Base-by-base conservation (phyloP, 148 eudicot genomes). In the Fallopia convolvulus region DNA sequence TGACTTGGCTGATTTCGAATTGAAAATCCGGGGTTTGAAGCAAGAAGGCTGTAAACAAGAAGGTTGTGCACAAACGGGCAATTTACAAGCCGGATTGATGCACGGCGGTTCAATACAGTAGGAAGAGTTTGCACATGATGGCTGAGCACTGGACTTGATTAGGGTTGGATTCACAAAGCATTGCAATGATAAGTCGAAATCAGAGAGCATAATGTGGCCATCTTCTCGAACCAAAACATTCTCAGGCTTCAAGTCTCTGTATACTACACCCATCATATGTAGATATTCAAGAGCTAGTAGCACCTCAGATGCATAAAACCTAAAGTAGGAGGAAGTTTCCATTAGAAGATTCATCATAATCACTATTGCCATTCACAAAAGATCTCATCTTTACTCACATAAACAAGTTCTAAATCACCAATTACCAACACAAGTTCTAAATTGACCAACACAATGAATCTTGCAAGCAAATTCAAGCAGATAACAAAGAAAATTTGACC, bases 181-280 rank as follows among this genome's bases (percentile, higher is more conserved):
- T 79, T 88, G 82, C 39, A 92, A 70, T 26, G 97, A 92, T 30
- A 92, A 78, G 81, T 92, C 97, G 48, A 92, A 92, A 74, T 92
- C 94, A 0, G 97, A 90, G 68, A 92, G 87, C 97, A 92, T 92
- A 11, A 92, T 89, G 79, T 92, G 97, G 14, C 97, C 94, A 75
- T 92, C 97, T 81, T 92, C 92, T 60, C 97, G 82, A 17, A 92
- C 97, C 78, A 92, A 80, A 7, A 92, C 91, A 71, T 90, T 92
- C 81, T 90, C 97, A 15, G 97, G 97, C 79, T 92, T 92, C 32
- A 92, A 81, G 80, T 92, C 97, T 76, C 97, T 87, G 32, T 90
- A 92, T 2, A 92, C 88, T 30, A 92, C 91, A 30, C 97, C 97
- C 92, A 90, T 88, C 97, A 92, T 92, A 78, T 92, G 97, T 8